Base-by-base conservation (phyloP, 2,329 filamentous ascomycete genomes). In the Metarhizium brunneum region DNA sequence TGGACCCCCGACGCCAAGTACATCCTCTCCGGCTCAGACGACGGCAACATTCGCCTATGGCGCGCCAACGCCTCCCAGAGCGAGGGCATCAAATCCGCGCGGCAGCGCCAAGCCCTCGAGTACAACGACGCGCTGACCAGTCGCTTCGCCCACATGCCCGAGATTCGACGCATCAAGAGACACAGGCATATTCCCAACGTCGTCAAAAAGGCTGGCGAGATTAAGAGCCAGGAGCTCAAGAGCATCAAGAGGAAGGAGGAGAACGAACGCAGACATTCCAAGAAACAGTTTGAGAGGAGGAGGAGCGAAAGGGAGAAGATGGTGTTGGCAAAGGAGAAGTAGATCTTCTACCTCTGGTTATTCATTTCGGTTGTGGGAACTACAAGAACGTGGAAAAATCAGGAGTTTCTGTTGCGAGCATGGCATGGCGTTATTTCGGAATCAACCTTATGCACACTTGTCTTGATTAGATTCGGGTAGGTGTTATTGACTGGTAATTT, bases 201-300 rank as follows among this genome's bases (percentile, higher is more conserved):
- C 56, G 84, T 97, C 62, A 96, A 96, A 85, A 97, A 96, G 82
- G 92, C 92, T 4, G 85, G 81, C 51, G 88, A 96, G 77, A 97
- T 97, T 74, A 99, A 99, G 83, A 76, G 76, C 56, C 90, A 95
- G 67, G 94, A 97, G 71, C 71, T 96, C 64, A 85, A 84, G 71
- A 83, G 89, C 38, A 88, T 96, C 70, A 96, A 95, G 83, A 80
- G 90, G 64, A 85, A 85, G 63, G 89, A 96, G 66, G 94, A 99
- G 77, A 99, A 99, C 68, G 89, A 95, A 73, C 82, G 94, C 62
- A 90, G 89, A 71, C 92, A 99, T 71, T 87, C 84, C 57, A 90
- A 87, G 77, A 92, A 94, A 77, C 86, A 90, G 64, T 83, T 87
- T 63, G 78, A 86, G 69, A 82, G 83, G 70, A 78, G 89, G 64